Evolutionary conservation across 768 basidiomycete genomes (phyloP).

Genomic region (Boletales sp.): DNA sequence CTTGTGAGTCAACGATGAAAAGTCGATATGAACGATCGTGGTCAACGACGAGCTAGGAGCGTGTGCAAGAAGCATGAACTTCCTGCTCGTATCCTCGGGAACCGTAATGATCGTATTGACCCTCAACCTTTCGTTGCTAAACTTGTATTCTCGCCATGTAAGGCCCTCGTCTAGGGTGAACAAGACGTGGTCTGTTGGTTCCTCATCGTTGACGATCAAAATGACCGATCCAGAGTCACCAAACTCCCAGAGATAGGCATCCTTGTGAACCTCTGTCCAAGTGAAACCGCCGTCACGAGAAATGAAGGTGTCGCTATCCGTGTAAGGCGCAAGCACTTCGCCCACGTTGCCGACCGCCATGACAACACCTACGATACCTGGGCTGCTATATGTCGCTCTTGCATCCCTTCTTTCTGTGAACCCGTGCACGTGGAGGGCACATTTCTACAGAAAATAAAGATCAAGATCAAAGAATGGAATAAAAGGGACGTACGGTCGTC

Average conservation of each 20-base stretch:
- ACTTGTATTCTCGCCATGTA: constrained; percentile 85
- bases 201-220: constrained; percentile 93
- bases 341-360: constrained; percentile 98
- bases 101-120: constrained; percentile 82
- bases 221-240: constrained; percentile 95
- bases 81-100: constrained; percentile 83
- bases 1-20: constrained; percentile 66
- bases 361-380: constrained; percentile 86
- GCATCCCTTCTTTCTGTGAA: constrained; percentile 92
- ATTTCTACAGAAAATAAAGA: constrained; percentile 48
- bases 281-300: constrained; percentile 96
- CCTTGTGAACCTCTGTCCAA: constrained; percentile 98
- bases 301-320: constrained; percentile 91
- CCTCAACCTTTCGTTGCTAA: constrained; percentile 66
- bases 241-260: constrained; percentile 96
- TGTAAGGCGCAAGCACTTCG: constrained; percentile 72
- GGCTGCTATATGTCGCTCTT: constrained; percentile 89
- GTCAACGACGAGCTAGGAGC: constrained; percentile 41
- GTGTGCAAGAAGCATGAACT: constrained; percentile 82
- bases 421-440: constrained; percentile 88
- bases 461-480: background rate
- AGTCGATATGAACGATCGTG: constrained; percentile 83
- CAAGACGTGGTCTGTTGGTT: constrained; percentile 82
- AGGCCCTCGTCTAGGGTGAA: constrained; percentile 90
- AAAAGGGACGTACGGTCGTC: constrained; percentile 46